Evolutionary conservation across 495 filamentous ascomycete species (phyloP), one percentile per base, ranked within the genome.

Genomic region (Aspergillus bertholletiae): DNA sequence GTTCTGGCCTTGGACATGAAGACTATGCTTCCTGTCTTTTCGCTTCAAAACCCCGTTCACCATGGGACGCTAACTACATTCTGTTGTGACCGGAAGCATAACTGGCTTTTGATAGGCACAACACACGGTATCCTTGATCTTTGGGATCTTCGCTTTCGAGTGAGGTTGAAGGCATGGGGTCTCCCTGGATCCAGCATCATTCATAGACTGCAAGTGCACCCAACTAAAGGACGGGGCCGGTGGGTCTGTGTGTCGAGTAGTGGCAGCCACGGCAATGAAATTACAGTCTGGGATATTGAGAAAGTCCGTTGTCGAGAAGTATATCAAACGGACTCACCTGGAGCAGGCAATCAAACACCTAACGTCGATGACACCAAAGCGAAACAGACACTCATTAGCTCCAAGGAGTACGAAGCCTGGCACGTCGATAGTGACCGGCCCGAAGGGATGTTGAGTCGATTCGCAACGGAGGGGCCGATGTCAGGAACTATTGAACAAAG

Each of bases 231-330:
- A 4, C 79, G 87, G 8, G 87, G 86, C 5, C 86, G 82, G 55
- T 90, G 88, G 82, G 84, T 97, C 2, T 92, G 88, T 60, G 87
- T 97, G 8, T 85, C 90, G 1, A 90, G 92, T 26, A 92, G 92
- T 18, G 95, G 89, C n/a, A 86, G 84, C 8, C 85, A 88, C 54
- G 90, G 89, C n/a, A 73, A 76, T 50, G 93, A 97, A 63, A 81
- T 99, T 17, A 95, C 90, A 1, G 86, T 95, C 2, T 99, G 94
- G 94, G 95, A 99, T 69, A 76, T 96, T 15, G 92, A 97, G 63
- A 94, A 93, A 64, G 82, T 85, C 18, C 80, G 86, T 53, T 97
- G 95, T 60, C 83, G 90, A 55, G 93, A 97, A 68, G 85, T 96
- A 2, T 97, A 93, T 71, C 86, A 88, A 13, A 81, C 85, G 6